Base-by-base conservation (phyloP, 1,139 yeast genomes). In the Candida neerlandica region DNA sequence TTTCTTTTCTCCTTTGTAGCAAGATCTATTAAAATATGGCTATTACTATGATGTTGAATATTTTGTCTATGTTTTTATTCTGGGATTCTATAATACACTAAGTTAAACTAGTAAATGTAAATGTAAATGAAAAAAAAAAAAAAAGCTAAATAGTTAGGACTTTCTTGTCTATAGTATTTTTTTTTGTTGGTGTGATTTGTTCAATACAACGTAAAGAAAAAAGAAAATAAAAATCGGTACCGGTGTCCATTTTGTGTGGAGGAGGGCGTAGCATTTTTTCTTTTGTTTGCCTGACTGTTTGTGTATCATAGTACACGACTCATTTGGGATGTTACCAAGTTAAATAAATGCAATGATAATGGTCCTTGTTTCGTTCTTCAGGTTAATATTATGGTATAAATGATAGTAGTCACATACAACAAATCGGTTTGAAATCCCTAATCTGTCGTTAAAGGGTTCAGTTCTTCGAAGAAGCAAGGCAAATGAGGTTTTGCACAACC, bases 201-300 rank as follows among this genome's bases (percentile, higher is more conserved):
- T 37, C 41, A 37, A 19, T 21, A 37, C 16, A 37, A 21, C 14
- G 9, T 16, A 4, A 11, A 18, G 7, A 6, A 16, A 35, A 19
- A 35, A 37, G 12, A 21, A 37, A 37, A n/a, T 16, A 21, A 21
- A 21, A 19, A 37, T 19, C 27, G 29, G 29, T 14, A 37, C 18
- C 18, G 39, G 39, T 35, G 39, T 35, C 12, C 39, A 35, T 14
- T 37, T 37, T 6, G 15, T 37, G 41, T 37, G 41, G 27, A 35
- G 35, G 15, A 5, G 10, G 35, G 16, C 23, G 23, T 10, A 5
- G n/a, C 6, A 18, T 10, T 18, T 7, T 30, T 30, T 30, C 15
- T 30, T 30, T 30, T n/a, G n/a, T 4, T 30, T 30, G 5, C 15
- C 11, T 30, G 3, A 14, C 12, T n/a, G 33, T 30, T 11, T 30